Base-by-base conservation (phyloP, 176 grass and related monocot genomes). In the Elymus sibiricus region DNA sequence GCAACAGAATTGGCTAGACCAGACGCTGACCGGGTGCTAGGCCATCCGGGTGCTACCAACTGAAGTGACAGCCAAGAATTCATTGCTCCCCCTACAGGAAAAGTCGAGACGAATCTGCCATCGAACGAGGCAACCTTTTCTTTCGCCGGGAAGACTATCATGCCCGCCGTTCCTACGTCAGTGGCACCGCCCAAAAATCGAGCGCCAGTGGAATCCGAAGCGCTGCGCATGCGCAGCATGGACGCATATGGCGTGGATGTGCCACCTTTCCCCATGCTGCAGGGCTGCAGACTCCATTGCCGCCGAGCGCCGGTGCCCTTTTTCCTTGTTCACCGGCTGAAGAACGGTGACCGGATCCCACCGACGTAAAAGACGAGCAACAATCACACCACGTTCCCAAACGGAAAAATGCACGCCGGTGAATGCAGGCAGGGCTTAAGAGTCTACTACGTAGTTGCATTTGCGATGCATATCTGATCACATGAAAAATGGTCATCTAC, bases 201-300 rank as follows among this genome's bases (percentile, higher is more conserved):
- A 66, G 55, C 73, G 43, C 26, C 72, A 12, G 83, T 82, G 79
- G 71, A 31, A 86, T 82, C 64, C 79, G 11, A 90, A 82, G 49
- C 71, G 51, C 39, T 79, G 31, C 75, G 28, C 49, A 19, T 55
- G 38, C 37, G 63, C 70, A 74, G 63, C 51, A 64, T 79, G 13
- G 67, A 72, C 38, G 21, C 17, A 49, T 28, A 27, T 25, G 61
- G 7, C 9, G 47, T 56, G 13, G 61, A 3, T 15, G 47, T 56
- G 13, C 40, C 29, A 24, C 24, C 51, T 64, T 70, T 55, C 43
- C 15, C 55, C 55, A 53, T 53, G 49, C 49, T 53, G 2, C 77
- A 47, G 17, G 17, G 60, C 22, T 0, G 70, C 60, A 59, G 13
- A 66, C 12, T 25, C 9, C 55, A n/a, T 10, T n/a, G 66, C 79